Evolutionary conservation across 1,284 basidiomycete species (phyloP), one percentile per base, ranked within the genome.

Genomic region (Ceratobasidium sp.): DNA sequence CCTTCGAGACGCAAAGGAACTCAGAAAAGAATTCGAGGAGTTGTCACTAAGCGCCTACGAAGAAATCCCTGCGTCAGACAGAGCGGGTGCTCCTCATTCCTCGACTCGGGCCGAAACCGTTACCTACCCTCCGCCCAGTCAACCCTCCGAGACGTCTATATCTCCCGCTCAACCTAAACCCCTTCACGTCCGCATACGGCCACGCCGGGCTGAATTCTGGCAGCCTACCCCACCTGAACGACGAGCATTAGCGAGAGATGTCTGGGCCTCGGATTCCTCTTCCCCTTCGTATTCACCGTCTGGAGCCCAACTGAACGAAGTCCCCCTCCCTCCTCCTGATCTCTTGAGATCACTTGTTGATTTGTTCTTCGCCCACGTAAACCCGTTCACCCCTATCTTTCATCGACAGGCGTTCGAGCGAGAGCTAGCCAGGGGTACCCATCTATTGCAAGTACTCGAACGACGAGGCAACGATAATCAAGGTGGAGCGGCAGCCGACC

Each of bases 251-350:
- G 25, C 56, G 25, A 59, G 32, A 13, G 56, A 59, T 19, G 49
- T 52, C 17, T 52, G 44, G 32, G 34, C 29, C 8, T 22, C 52
- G 2, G 34, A 54, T n/a, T 3, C 46, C 34, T 40, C 29, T 7
- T 11, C 17, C 43, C n/a, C 25, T 15, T 13, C 52, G 34, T 22
- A 9, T 32, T 40, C 19, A 37, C 7, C 34, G 19, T n/a, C n/a
- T 44, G 61, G 34, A 43, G 11, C 51, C 54, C 25, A 32, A 0
- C 52, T 67, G 13, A 32, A 22, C 29, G 61, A 52, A 56, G 51
- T 76, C 7, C 7, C 37, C 25, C 90, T 92, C 78, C 92, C 91
- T 17, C 86, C 90, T 0, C 81, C 83, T 25, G 91, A 87, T 56
- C 84, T 90, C 17, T 85, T 84, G 0, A 79, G 80, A 1, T 78